Conservation (phyloP, 306 rosid genomes). For the Carpinus viminea region DNA sequence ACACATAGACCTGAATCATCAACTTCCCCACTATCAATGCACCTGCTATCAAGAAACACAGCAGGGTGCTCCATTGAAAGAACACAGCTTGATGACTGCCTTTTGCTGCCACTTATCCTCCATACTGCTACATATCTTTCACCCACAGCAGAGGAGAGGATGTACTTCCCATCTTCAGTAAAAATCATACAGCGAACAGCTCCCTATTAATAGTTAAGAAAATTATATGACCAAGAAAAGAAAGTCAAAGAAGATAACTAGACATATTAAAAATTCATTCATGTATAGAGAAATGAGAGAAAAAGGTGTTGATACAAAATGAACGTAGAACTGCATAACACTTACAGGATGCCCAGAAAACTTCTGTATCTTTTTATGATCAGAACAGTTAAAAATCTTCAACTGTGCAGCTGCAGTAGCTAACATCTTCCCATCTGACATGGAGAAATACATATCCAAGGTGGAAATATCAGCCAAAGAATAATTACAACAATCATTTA, state of each 20-base stretch:
- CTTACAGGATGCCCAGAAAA: constrained; percentile 99
- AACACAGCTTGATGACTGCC: constrained; percentile 75
- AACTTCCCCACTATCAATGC: constrained; percentile 40
- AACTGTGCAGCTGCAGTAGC: constrained; percentile 88
- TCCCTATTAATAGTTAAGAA: constrained; percentile 56
- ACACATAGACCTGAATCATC: constrained; percentile 54
- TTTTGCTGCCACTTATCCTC: constrained; percentile 64
- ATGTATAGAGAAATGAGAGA: constrained; percentile 13
- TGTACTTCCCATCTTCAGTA: constrained; percentile 78
- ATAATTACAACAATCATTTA: constrained; percentile 5
- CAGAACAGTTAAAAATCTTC: constrained; percentile 66
- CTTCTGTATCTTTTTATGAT: constrained; percentile 74
- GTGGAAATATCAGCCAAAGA: constrained; percentile 35
- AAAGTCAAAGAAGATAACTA: constrained; percentile 23
- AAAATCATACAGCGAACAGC: constrained; percentile 81
- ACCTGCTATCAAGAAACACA: constrained; percentile 72
- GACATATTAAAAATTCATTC: background rate
- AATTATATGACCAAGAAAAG: constrained; percentile 21
- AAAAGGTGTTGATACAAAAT: background rate
- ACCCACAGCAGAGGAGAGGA: constrained; percentile 82
- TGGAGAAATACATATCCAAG: constrained; percentile 21
- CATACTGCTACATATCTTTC: constrained; percentile 92
- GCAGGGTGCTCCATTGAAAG: constrained; percentile 97
- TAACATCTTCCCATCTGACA: constrained; percentile 76
- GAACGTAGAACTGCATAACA: constrained; percentile 25